Evolutionary conservation across 441 rosid genomes (phyloP), one percentile per base, ranked within the genome.

Genomic region (Lepidium campestre): DNA sequence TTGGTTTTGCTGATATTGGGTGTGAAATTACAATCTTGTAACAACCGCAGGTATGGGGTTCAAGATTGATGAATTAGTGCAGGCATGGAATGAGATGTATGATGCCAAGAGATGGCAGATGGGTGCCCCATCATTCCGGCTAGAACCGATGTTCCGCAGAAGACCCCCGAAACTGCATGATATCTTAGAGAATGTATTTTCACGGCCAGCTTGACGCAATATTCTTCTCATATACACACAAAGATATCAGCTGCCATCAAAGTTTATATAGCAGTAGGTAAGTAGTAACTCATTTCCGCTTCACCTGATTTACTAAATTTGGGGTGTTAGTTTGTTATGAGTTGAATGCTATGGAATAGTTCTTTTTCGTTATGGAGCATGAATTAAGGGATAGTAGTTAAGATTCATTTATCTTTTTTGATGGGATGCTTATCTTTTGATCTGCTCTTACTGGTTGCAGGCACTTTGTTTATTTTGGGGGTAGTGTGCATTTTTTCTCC

Each of bases 41-140:
- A 58, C 46, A 12, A 46, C 55, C 19, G 72, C 83, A 86, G 91
- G 91, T 78, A 73, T 89, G 80, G 97, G 97, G 32, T 93, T 90
- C 85, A 93, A 93, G 82, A 86, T 93, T 57, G 94, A 90, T 60
- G 98, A 93, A 79, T 90, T 93, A 69, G 91, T 93, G 52, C 93
- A 90, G 77, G 98, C 98, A 44, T 93, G 98, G 98, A 93, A 85
- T 81, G 98, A 93, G 70, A 93, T 93, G 96, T 90, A 90, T 79
- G 98, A 93, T 78, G 97, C 90, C 14, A 87, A 85, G 75, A 84
- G 97, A 79, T 93, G 97, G 97, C 87, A 88, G 81, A 81, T 79
- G 19, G 97, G 98, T 40, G 86, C 86, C 72, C 93, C 97, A 52
- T 88, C 96, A 67, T 93, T 87, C 81, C 75, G 97, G 76, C 83